Percentiles rank a stretch among this genome's conserved stretches.
Conservation (phyloP, 176 grass and related monocot species). For the Aegilops longissima region DNA sequence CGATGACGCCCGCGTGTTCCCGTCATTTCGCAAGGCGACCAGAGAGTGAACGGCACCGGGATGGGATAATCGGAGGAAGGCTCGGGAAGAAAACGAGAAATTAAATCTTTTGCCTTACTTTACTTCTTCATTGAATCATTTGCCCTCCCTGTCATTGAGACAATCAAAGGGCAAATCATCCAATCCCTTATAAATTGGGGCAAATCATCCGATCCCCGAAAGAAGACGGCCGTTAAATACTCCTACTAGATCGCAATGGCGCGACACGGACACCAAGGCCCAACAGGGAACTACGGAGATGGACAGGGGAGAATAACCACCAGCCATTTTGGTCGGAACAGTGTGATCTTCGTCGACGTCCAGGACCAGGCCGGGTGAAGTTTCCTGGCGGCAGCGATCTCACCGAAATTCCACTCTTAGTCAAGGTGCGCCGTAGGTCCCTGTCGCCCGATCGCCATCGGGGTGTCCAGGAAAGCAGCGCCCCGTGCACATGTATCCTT, state of each 20-base stretch:
- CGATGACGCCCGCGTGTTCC: neutral
- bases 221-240: neutral
- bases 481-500: neutral
- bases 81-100: neutral
- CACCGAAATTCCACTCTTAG: neutral
- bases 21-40: neutral
- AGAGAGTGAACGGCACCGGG: neutral
- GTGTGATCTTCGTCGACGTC: no score
- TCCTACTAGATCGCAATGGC: no score
- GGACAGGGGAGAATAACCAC: neutral
- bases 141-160: no score
- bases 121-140: no score
- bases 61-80: neutral
- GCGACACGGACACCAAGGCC: no score
- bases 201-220: neutral
- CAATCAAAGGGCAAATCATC: no score
- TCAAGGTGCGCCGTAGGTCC: slow-evolving; percentile 6
- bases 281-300: no score
- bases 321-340: no score
- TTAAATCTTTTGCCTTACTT: no score
- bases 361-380: neutral
- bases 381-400: neutral
- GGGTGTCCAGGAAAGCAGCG: neutral
- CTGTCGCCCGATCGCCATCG: neutral
- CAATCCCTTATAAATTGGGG: no score